phyloP scores from a whole-genome alignment of 371 early-diverging fungal species.

The Basidiobolus meristosporus region DNA sequence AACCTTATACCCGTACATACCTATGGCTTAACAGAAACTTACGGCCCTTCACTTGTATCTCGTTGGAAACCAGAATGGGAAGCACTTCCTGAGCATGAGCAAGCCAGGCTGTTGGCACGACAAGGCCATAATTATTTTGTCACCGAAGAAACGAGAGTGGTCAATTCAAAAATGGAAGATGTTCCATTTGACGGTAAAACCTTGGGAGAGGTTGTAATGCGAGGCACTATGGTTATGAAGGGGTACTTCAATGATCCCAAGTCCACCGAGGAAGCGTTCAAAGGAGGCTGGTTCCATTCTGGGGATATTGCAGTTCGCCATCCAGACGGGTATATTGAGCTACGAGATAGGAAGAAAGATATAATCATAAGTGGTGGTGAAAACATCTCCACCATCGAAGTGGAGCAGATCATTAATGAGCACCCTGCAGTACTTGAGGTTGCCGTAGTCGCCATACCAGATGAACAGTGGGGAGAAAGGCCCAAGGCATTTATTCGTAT shows the following conservation, averaged over 20 bases:
- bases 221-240: conserved; percentile 43
- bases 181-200: conserved; percentile 29
- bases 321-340: conserved; percentile 38
- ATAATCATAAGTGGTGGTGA: conserved; percentile 58
- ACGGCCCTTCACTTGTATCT: conserved; percentile 19
- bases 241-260: conserved; percentile 28
- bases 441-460: conserved; percentile 35
- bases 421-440: conserved; percentile 34
- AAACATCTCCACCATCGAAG: conserved; percentile 48
- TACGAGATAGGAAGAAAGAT: conserved; percentile 46
- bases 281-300: conserved; percentile 38
- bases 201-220: conserved; percentile 40
- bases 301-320: conserved; percentile 48
- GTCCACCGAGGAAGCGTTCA: conserved; percentile 36
- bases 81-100: conserved; percentile 10
- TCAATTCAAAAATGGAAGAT: conserved; percentile 23
- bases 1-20: conserved; percentile 34
- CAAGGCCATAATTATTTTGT: conserved; percentile 31
- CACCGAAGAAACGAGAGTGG: conserved; percentile 32
- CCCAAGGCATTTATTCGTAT: conserved; percentile 40
- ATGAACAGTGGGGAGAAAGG: conserved; percentile 48
- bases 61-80: too few relatives aligned
- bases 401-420: conserved; percentile 33
- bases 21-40: conserved; percentile 51
- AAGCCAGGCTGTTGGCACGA: conserved; percentile 20